Base-by-base conservation (phyloP, 179 eudicot species). In the Kewa caespitosa region DNA sequence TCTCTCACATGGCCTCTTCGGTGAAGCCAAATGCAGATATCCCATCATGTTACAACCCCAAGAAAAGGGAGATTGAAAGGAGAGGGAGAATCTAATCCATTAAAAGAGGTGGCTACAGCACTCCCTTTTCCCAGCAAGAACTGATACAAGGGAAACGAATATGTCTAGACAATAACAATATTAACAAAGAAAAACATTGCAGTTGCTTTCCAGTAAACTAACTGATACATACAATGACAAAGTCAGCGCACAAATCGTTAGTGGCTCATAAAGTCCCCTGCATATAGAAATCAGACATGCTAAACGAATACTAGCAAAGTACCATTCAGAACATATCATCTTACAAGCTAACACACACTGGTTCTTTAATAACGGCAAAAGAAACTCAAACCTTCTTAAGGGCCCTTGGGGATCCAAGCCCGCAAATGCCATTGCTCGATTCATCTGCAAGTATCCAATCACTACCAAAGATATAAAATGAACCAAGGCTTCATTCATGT, bases 331-430 rank as follows among this genome's bases (percentile, higher is more conserved):
- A n/a, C n/a, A n/a, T n/a, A n/a, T n/a, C n/a, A n/a, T 38, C 17
- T 22, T 17, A 23, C 42, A 66, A 38, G 62, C 22, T 69, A 38
- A 48, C 23, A 59, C 28, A 66, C 74, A 69, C 60, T 30, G 36
- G 63, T 69, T 23, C 57, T 30, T 28, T 15, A 4, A 65, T 22
- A 18, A n/a, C 50, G 32, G 52, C 46, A 3, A 75, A 14, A 2
- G 36, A 59, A 41, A 72, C 38, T 43, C 74, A 55, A 70, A 84
- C 86, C 84, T 83, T 68, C 69, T 61, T 20, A 6, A 22, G 13
- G 61, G 31, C 6, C 55, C 57, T n/a, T 76, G 78, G 30, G 59
- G 69, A 60, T 75, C 69, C 43, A 67, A 33, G 60, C 82, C 82
- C 59, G 78, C 78, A 66, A 72, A 78, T 8, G 73, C 38, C 80